Conservation (phyloP, 2,329 filamentous ascomycete genomes). For the Chaetomiaceae sp. region DNA sequence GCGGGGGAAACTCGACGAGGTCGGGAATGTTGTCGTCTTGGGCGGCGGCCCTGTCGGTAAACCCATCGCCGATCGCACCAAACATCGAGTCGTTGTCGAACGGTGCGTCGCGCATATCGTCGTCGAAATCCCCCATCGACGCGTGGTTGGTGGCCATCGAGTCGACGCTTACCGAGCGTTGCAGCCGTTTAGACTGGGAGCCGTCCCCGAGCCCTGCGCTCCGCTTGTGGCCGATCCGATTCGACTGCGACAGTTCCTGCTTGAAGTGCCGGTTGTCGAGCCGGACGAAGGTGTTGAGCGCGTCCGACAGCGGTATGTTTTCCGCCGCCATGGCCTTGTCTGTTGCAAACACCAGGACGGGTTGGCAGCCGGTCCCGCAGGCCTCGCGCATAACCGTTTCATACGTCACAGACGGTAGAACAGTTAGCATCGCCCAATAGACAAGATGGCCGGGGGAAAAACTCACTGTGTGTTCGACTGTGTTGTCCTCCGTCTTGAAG, state of each 20-base stretch:
- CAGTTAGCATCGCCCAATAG: neutral
- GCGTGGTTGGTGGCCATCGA: constrained; percentile 45
- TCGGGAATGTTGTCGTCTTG: constrained; percentile 6
- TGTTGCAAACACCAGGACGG: constrained; percentile 31
- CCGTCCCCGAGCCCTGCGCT: constrained; percentile 11
- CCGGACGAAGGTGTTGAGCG: constrained; percentile 31
- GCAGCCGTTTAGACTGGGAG: constrained; percentile 38
- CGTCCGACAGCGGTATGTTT: constrained; percentile 23
- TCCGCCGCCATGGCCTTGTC: constrained; percentile 28
- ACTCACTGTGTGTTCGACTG: constrained; percentile 19
- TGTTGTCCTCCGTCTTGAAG: constrained; percentile 12
- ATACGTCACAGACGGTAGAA: constrained; percentile 12
- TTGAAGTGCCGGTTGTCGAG: constrained; percentile 34
- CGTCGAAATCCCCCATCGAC: constrained; percentile 35
- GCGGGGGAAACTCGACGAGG: constrained; percentile 5
- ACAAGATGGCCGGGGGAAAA: neutral
- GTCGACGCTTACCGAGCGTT: constrained; percentile 41
- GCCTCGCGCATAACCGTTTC: constrained; percentile 22
- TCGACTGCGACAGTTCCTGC: constrained; percentile 28
- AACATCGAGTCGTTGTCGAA: constrained; percentile 15
- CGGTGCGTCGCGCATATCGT: constrained; percentile 29
- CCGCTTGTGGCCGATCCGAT: constrained; percentile 23
- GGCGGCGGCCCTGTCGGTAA: neutral
- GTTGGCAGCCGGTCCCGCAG: constrained; percentile 18
- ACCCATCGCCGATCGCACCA: neutral